Base-by-base conservation (phyloP, 2,329 filamentous ascomycete genomes). In the Davidsoniella eucalypti region DNA sequence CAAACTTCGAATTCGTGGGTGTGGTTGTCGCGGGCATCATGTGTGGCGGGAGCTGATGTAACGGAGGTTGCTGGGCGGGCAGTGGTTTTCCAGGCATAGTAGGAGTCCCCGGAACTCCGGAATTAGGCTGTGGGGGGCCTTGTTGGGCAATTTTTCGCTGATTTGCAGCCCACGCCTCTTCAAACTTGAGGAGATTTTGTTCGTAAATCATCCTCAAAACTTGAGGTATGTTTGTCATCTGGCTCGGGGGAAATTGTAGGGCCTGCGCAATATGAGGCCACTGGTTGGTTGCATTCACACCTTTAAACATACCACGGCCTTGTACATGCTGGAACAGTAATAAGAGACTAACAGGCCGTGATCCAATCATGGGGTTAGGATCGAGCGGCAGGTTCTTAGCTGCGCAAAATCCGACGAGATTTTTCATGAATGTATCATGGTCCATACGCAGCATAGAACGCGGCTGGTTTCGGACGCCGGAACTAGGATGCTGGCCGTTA, bases 261-360 rank as follows among this genome's bases (percentile, higher is more conserved):
- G 73, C 67, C 52, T 78, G 75, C 1, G 85, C 80, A 50, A 95
- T 70, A 46, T 78, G 73, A 1, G 71, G 69, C 92, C 92, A 96
- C 52, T 73, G 71, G 55, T 86, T 84, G 21, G 70, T 69, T 21
- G 75, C 72, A 0, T 78, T 81, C 2, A 93, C 78, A 54, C 73
- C 77, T 57, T 82, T 84, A 51, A 82, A 92, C 4, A 87, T 87
- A 21, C 84, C 85, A 58, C 84, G 88, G 56, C 81, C 75, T 43
- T 67, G 64, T 1, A 94, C 84, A 0, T 77, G 70, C 54, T 82
- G 77, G 62, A 93, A 96, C 2, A 96, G 69, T 54, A 80, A 75
- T 59, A 86, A 76, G 10, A 95, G 66, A 57, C 82, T 82, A 37
- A 96, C 70, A 0, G 75, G 75, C 9, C 85, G 79, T 49, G 87